Conservation (phyloP, 2,329 filamentous ascomycete genomes). For the Colletotrichum acutatum region DNA sequence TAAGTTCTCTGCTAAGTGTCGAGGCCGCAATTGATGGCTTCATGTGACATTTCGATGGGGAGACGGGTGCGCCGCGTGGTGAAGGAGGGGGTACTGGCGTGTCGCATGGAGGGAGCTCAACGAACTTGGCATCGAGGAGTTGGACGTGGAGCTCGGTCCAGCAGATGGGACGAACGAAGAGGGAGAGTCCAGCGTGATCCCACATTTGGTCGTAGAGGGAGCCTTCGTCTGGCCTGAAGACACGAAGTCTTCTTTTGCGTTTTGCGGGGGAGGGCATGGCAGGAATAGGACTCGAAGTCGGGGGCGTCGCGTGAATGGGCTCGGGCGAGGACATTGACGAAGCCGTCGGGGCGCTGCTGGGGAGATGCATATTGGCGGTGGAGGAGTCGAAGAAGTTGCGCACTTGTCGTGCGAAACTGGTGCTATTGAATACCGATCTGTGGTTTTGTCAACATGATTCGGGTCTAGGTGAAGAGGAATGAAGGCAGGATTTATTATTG, state of each 20-base stretch:
- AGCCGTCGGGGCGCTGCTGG: slow-evolving; percentile 28
- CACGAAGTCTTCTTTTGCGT: slow-evolving; percentile 43
- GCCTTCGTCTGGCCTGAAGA: slow-evolving; percentile 54
- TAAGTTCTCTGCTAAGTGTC: slow-evolving; percentile 55
- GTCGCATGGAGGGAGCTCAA: slow-evolving; percentile 52
- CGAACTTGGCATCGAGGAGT: slow-evolving; percentile 60
- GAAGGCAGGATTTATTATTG: neutral
- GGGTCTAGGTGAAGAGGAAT: neutral
- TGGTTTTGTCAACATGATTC: slow-evolving; percentile 10
- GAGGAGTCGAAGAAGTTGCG: slow-evolving; percentile 42
- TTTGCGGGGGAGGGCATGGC: slow-evolving; percentile 23
- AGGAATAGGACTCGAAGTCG: slow-evolving; percentile 14
- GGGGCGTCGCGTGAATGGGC: slow-evolving; percentile 23
- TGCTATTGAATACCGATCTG: slow-evolving; percentile 39
- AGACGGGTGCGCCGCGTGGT: slow-evolving; percentile 42
- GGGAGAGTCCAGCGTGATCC: slow-evolving; percentile 56
- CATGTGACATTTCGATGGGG: slow-evolving; percentile 49
- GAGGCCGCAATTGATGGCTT: slow-evolving; percentile 55
- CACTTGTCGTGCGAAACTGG: slow-evolving; percentile 44
- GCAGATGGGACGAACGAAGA: slow-evolving; percentile 64
- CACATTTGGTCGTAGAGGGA: slow-evolving; percentile 66
- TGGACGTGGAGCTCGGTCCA: slow-evolving; percentile 65
- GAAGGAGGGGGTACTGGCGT: slow-evolving; percentile 51
- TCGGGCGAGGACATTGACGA: slow-evolving; percentile 24
- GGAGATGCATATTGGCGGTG: slow-evolving; percentile 18